A percentile compares a stretch with the other conserved stretches of the same genome.
These are phyloP conservation scores for Rhypophila decipiens DNA, from an alignment of 495 filamentous ascomycete species.

Conservation along the genomic window DNA sequence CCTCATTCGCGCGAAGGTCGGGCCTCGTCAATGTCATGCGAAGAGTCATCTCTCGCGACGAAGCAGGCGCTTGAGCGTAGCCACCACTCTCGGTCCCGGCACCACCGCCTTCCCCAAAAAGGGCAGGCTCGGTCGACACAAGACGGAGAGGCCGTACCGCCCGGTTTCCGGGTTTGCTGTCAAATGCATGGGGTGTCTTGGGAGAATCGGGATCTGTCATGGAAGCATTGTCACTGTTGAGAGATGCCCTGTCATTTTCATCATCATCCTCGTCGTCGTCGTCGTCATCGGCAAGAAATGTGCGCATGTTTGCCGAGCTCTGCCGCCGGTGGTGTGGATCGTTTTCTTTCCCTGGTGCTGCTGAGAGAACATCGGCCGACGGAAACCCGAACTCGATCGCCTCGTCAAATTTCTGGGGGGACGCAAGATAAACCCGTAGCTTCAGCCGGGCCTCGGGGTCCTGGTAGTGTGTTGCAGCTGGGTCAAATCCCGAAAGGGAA, in stretches of 20 bases:
- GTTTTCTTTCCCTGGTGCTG: constrained; percentile 8
- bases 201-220: constrained; percentile 48
- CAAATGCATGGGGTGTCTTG: constrained; percentile 43
- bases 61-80: constrained; percentile 50
- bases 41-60: constrained; percentile 83
- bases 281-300: constrained; percentile 45
- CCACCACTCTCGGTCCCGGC: constrained; percentile 26
- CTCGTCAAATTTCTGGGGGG: constrained; percentile 93
- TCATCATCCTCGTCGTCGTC: constrained; percentile 38
- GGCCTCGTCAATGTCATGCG: constrained; percentile 91
- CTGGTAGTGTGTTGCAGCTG: constrained; percentile 75
- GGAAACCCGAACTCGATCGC: constrained; percentile 92
- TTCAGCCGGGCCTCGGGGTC: constrained; percentile 86
- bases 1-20: constrained; percentile 68
- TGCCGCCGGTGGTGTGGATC: no score
- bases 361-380: constrained; percentile 41
- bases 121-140: constrained; percentile 7
- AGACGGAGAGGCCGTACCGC: constrained; percentile 28
- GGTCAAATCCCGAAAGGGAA: constrained; percentile 57
- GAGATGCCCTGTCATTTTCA: constrained; percentile 31
- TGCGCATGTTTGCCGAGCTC: constrained; percentile 27
- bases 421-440: constrained; percentile 80
- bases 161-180: constrained; percentile 18
- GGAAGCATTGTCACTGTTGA: constrained; percentile 45
- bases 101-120: constrained; percentile 11